These are phyloP conservation scores for Fulvia fulva DNA, from an alignment of 2,329 filamentous ascomycete genomes.

Conservation along the genomic window DNA sequence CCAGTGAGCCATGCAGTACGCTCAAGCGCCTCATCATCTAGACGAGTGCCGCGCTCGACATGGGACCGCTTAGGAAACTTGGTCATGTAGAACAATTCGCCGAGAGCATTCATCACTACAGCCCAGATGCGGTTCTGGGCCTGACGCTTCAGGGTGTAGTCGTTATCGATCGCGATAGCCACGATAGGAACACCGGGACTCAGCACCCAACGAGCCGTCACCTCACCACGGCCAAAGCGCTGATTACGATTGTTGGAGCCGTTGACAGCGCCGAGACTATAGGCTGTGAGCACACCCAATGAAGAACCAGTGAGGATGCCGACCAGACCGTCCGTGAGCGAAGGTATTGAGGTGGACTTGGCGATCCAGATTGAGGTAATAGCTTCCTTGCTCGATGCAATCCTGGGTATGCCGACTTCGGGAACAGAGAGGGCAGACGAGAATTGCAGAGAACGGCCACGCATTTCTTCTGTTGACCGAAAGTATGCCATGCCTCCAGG, in stretches of 20 bases:
- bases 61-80: slow-evolving; percentile 60
- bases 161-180: slow-evolving; percentile 76
- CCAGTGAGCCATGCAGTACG: slow-evolving; percentile 76
- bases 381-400: slow-evolving; percentile 66
- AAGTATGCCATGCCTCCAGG: slow-evolving; percentile 79
- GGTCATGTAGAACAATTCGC: slow-evolving; percentile 82
- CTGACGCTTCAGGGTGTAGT: slow-evolving; percentile 68
- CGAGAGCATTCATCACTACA: slow-evolving; percentile 88
- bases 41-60: slow-evolving; percentile 42
- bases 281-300: slow-evolving; percentile 75
- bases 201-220: slow-evolving; percentile 84
- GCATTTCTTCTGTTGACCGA: slow-evolving; percentile 67
- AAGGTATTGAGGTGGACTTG: slow-evolving; percentile 69
- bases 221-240: slow-evolving; percentile 66
- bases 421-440: slow-evolving; percentile 59
- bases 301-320: slow-evolving; percentile 83
- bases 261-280: slow-evolving; percentile 55
- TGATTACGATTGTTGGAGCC: slow-evolving; percentile 56
- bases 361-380: slow-evolving; percentile 85
- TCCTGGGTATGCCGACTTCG: slow-evolving; percentile 69
- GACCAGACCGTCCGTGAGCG: slow-evolving; percentile 69
- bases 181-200: slow-evolving; percentile 92
- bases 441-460: slow-evolving; percentile 68
- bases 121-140: slow-evolving; percentile 74
- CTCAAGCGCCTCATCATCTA: slow-evolving; percentile 53